These are phyloP conservation scores for Brassica cretica DNA, from an alignment of 345 rosid genomes.

Conservation along the genomic window DNA sequence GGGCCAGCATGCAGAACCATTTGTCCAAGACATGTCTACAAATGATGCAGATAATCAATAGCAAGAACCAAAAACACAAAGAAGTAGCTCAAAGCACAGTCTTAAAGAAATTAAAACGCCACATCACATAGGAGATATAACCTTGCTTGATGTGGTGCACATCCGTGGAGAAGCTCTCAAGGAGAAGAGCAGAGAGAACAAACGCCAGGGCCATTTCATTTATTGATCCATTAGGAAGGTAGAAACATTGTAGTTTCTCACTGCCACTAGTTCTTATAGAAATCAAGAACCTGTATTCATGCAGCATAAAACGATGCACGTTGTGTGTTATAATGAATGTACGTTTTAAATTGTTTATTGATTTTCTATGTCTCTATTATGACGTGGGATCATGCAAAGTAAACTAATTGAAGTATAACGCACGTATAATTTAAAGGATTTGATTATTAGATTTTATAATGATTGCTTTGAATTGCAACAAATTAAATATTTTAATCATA, in stretches of 20 bases:
- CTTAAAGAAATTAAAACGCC: background rate
- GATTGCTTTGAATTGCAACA: background rate
- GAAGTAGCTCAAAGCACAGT: background rate
- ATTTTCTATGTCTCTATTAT: background rate
- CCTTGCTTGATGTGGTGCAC: conserved; percentile 85
- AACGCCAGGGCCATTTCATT: background rate
- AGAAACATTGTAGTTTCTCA: background rate
- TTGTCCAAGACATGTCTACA: conserved; percentile 81
- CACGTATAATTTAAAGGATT: background rate
- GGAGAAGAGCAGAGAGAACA: conserved; percentile 71
- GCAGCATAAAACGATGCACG: conserved; percentile 19
- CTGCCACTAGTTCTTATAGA: background rate
- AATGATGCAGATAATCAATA: background rate
- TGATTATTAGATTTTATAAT: background rate
- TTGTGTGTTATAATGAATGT: background rate
- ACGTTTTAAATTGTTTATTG: conserved; percentile 3
- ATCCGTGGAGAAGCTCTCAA: conserved; percentile 91
- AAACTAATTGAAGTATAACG: background rate
- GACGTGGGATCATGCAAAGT: conserved; percentile 13
- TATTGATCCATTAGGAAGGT: background rate
- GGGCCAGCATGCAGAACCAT: conserved; percentile 94
- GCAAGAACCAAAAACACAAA: background rate
- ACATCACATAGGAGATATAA: background rate
- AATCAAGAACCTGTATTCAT: background rate
- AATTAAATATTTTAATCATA: background rate